These are phyloP conservation scores for Stropharia rugosoannulata DNA, from an alignment of 768 basidiomycete species.

Conservation along the genomic window DNA sequence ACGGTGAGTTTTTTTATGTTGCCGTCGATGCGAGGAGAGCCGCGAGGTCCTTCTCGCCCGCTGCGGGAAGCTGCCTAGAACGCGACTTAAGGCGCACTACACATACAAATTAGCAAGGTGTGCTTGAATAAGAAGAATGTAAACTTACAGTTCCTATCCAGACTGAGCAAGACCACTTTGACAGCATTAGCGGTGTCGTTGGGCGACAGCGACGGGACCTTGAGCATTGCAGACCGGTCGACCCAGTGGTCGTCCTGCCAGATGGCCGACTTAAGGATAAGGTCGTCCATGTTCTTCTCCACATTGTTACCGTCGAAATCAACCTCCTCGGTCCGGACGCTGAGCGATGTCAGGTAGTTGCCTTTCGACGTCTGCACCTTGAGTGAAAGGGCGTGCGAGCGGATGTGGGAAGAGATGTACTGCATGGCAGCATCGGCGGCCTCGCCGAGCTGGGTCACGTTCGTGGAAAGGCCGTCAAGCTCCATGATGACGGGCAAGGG, in stretches of 20 bases:
- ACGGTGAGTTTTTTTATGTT: constrained; percentile 17
- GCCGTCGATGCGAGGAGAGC: constrained; percentile 47
- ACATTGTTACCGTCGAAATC: constrained; percentile 53
- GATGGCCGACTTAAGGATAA: constrained; percentile 87
- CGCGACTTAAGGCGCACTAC: constrained; percentile 89
- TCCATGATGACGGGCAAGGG: constrained; percentile 97
- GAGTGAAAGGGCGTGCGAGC: constrained; percentile 70
- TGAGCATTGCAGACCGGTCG: constrained; percentile 77
- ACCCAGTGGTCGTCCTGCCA: constrained; percentile 95
- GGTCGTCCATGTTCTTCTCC: constrained; percentile 90
- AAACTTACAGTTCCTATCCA: constrained; percentile 87
- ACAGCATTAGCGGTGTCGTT: constrained; percentile 47
- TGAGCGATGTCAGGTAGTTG: constrained; percentile 86
- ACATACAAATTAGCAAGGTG: constrained; percentile 12
- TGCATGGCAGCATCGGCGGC: constrained; percentile 71
- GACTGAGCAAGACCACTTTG: constrained; percentile 86
- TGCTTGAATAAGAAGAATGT: neutral
- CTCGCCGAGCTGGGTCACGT: constrained; percentile 63
- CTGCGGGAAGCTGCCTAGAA: constrained; percentile 80
- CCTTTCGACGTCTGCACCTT: constrained; percentile 96
- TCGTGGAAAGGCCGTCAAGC: constrained; percentile 82
- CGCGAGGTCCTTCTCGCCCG: constrained; percentile 84
- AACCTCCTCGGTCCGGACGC: constrained; percentile 80
- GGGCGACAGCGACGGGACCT: constrained; percentile 30
- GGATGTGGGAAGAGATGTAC: constrained; percentile 76